Conservation (phyloP, 2,329 filamentous ascomycete genomes). For the Dothideomycetidae sp. region DNA sequence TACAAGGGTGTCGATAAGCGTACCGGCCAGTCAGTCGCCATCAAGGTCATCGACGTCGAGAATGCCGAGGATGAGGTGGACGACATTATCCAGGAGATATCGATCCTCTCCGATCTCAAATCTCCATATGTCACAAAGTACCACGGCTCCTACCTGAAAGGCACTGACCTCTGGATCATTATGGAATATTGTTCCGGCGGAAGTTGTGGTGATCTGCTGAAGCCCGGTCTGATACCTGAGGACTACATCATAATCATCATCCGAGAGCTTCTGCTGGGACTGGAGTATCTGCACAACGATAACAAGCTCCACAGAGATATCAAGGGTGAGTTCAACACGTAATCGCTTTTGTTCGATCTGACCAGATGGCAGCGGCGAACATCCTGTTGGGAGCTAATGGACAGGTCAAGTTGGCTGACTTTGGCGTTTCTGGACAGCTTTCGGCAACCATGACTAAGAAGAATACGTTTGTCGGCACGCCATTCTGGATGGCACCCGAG, state of each 20-base stretch:
- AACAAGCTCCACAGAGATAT: constrained; percentile 95
- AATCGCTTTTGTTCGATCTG: not conserved
- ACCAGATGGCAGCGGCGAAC: constrained; percentile 57
- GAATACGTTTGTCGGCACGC: constrained; percentile 94
- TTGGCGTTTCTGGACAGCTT: constrained; percentile 89
- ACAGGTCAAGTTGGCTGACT: constrained; percentile 93
- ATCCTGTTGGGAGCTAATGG: constrained; percentile 78
- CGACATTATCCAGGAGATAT: constrained; percentile 98
- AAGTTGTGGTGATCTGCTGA: constrained; percentile 91
- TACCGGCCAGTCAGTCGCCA: constrained; percentile 84
- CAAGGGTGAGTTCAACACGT: constrained; percentile 50
- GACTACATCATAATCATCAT: constrained; percentile 96
- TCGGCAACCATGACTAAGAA: constrained; percentile 96
- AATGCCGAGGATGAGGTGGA: constrained; percentile 98
- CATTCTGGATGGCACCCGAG: constrained; percentile 94
- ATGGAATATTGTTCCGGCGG: constrained; percentile 99
- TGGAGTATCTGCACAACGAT: constrained; percentile 88
- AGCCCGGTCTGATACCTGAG: constrained; percentile 78
- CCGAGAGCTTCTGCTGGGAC: constrained; percentile 70
- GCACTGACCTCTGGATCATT: constrained; percentile 95
- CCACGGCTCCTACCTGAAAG: constrained; percentile 91
- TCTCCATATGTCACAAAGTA: constrained; percentile 97
- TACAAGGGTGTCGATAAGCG: constrained; percentile 97
- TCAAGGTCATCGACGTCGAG: constrained; percentile 98
- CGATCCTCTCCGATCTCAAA: constrained; percentile 88